phyloP scores from a whole-genome alignment of 257 asterid genomes.

The Capsicum pubescens region DNA sequence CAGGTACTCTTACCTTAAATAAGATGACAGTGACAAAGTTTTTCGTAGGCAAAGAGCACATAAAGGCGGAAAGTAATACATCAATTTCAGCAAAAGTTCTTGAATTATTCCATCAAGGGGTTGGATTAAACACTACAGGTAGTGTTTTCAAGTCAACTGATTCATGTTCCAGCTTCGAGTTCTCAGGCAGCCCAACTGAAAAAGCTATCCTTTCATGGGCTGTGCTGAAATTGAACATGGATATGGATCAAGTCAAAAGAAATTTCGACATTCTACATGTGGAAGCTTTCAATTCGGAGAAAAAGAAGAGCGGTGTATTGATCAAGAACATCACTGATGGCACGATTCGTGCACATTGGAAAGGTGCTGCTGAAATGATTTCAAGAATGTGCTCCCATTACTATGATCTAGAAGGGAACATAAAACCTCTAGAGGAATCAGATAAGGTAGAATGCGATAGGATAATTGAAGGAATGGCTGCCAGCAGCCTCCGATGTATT shows the following conservation, averaged over 20 bases:
- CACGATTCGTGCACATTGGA: constrained; percentile 64
- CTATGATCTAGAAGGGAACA: constrained; percentile 52
- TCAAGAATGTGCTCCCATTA: constrained; percentile 58
- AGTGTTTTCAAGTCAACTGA: constrained; percentile 34
- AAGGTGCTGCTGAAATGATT: constrained; percentile 85
- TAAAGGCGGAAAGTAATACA: constrained; percentile 12
- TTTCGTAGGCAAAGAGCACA: constrained; percentile 46
- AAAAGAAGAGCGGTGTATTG: constrained; percentile 72
- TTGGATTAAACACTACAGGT: constrained; percentile 59
- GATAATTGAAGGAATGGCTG: constrained; percentile 70
- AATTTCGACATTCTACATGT: constrained; percentile 48
- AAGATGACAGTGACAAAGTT: constrained; percentile 53
- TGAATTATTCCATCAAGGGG: constrained; percentile 47
- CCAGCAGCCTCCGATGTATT: constrained; percentile 69
- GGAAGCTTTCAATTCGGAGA: constrained; percentile 76
- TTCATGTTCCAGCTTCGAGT: constrained; percentile 41
- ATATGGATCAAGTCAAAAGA: constrained; percentile 51
- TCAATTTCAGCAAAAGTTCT: constrained; percentile 35
- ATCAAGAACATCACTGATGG: constrained; percentile 44
- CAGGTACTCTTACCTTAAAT: constrained; percentile 58
- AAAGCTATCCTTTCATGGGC: constrained; percentile 87
- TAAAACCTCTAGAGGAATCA: constrained; percentile 32
- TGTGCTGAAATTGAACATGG: constrained; percentile 53
- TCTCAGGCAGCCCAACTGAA: constrained; percentile 85
- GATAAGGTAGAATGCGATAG: constrained; percentile 41